A percentile compares a stretch with the other conserved stretches of the same genome.
phyloP scores from a whole-genome alignment of 2,329 filamentous ascomycete genomes.

The Periglandula ipomoeae region DNA sequence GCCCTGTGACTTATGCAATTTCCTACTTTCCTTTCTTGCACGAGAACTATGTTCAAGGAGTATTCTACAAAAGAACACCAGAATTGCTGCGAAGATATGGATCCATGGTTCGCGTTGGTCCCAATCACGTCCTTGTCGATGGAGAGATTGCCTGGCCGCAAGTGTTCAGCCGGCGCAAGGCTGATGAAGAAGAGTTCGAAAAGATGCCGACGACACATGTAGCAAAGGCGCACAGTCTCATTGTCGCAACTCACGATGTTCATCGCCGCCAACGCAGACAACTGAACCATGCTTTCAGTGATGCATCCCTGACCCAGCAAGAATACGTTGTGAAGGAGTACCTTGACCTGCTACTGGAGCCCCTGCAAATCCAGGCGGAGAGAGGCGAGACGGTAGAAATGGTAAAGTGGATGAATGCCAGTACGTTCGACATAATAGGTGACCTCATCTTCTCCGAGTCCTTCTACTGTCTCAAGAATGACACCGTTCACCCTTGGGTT shows the following conservation, averaged over 20 bases:
- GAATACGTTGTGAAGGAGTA: slow-evolving; percentile 19
- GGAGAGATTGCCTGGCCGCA: slow-evolving; percentile 24
- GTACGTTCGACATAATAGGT: slow-evolving; percentile 32
- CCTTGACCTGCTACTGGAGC: slow-evolving; percentile 16
- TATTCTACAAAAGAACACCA: slow-evolving; percentile 12
- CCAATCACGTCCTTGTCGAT: slow-evolving; percentile 28
- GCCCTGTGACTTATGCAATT: slow-evolving; percentile 15
- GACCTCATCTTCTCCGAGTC: slow-evolving; percentile 33
- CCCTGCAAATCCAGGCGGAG: slow-evolving; percentile 11
- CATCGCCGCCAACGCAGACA: slow-evolving; percentile 16
- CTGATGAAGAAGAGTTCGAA: slow-evolving; percentile 11
- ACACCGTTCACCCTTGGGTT: slow-evolving; percentile 19
- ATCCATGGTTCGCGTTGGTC: slow-evolving; percentile 30
- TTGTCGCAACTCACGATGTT: slow-evolving; percentile 9
- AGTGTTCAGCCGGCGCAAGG: slow-evolving; percentile 18
- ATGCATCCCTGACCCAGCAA: slow-evolving; percentile 21
- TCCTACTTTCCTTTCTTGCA: slow-evolving; percentile 13
- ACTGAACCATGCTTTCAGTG: slow-evolving; percentile 22
- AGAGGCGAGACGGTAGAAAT: slow-evolving; percentile 14
- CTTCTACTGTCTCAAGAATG: slow-evolving; percentile 25
- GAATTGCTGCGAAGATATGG: slow-evolving; percentile 19
- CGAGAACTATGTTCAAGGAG: slow-evolving; percentile 11
- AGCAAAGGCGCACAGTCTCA: slow-evolving; percentile 10
- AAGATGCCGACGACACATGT: slow-evolving; percentile 5
- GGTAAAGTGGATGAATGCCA: slow-evolving; percentile 26